Conservation (phyloP, 768 basidiomycete species). For the Boletus speciosus region DNA sequence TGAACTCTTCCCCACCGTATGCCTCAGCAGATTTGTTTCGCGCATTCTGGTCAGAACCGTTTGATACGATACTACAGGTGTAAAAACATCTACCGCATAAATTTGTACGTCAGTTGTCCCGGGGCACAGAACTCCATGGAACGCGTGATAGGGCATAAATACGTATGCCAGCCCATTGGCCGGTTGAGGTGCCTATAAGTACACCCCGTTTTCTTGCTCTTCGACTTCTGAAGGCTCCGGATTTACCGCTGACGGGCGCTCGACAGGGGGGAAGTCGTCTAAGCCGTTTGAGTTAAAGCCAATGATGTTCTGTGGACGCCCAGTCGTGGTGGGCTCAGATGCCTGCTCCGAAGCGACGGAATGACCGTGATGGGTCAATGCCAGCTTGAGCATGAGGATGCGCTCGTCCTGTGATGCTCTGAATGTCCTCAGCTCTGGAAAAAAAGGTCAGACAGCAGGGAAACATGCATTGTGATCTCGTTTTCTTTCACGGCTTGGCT, state of each 20-base stretch:
- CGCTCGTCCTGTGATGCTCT: conserved; percentile 81
- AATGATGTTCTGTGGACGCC: conserved; percentile 1
- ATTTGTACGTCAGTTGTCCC: background rate
- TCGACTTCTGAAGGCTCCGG: background rate
- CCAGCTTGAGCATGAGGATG: conserved; percentile 63
- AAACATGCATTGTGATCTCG: conserved; percentile 56
- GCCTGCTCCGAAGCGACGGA: conserved; percentile 30
- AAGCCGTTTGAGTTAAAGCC: conserved; percentile 15
- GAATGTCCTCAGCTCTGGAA: conserved; percentile 13
- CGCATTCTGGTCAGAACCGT: background rate
- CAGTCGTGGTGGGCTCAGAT: background rate
- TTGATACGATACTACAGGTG: background rate
- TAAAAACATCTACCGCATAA: background rate
- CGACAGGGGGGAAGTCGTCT: conserved; percentile 1
- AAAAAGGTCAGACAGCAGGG: conserved; percentile 30
- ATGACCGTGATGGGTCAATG: conserved; percentile 60
- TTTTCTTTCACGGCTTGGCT: conserved; percentile 67
- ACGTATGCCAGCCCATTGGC: background rate
- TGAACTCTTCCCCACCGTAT: background rate
- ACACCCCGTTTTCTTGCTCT: conserved; percentile 20
- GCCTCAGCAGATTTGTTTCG: background rate
- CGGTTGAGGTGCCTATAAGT: conserved; percentile 21
- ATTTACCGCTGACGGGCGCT: background rate
- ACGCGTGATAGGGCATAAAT: background rate
- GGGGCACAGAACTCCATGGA: background rate